Conservation (phyloP, 179 eudicot genomes). For the Pouteria campechiana region DNA sequence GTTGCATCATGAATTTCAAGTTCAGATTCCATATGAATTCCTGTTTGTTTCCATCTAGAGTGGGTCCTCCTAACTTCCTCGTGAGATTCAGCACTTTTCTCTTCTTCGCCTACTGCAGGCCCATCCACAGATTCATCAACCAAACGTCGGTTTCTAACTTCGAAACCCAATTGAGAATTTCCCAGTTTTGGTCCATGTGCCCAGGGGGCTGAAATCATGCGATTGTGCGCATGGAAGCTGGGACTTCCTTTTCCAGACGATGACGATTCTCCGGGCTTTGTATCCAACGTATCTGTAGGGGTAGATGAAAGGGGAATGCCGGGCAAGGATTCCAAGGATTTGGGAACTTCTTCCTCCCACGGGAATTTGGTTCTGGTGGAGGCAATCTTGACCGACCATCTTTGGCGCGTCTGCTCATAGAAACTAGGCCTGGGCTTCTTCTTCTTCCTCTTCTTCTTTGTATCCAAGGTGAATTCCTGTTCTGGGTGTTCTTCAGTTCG, state of each 20-base stretch:
- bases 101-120: background rate
- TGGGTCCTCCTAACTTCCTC: no score
- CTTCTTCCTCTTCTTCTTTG: constrained; percentile 14
- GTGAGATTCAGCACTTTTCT: constrained; percentile 1
- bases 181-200: constrained; percentile 17
- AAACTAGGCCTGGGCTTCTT: constrained; percentile 81
- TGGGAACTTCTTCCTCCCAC: constrained; percentile 38
- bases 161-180: constrained; percentile 10
- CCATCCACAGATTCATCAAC: no score
- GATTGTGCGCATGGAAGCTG: constrained; percentile 2
- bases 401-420: constrained; percentile 56
- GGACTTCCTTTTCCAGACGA: constrained; percentile 5
- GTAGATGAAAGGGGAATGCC: no score
- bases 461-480: constrained; percentile 5
- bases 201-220: constrained; percentile 29
- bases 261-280: background rate
- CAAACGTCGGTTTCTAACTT: background rate
- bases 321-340: background rate
- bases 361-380: constrained; percentile 37
- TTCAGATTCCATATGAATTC: background rate
- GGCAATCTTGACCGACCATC: constrained; percentile 65
- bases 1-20: background rate
- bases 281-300: no score
- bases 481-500: no score
- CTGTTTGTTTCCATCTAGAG: constrained; percentile 3